Percentiles rank a stretch among this genome's conserved stretches.
These are phyloP conservation scores for Aeminium ludgeri DNA, from an alignment of 495 filamentous ascomycete species.

Conservation along the genomic window DNA sequence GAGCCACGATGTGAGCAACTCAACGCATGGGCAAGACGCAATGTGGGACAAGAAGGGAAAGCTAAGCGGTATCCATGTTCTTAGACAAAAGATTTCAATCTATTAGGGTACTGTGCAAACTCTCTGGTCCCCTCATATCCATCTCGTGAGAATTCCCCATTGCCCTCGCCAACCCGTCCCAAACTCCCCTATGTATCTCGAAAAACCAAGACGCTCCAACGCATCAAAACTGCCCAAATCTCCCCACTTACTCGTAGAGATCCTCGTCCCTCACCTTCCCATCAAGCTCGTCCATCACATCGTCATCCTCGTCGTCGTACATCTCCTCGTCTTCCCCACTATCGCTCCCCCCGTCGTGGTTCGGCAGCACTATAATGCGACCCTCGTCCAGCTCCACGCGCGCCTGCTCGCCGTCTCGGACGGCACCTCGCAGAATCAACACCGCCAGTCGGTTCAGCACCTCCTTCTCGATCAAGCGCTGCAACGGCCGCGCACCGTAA, in stretches of 20 bases:
- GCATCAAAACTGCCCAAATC: no score
- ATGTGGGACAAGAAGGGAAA: no score
- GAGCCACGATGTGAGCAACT: no score
- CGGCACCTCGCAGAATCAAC: constrained; percentile 65
- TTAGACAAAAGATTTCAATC: no score
- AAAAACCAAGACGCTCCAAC: no score
- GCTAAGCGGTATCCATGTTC: no score
- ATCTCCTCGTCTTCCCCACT: constrained; percentile 26
- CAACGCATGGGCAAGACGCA: no score
- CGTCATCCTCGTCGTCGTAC: constrained; percentile 56
- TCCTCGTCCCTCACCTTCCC: constrained; percentile 15
- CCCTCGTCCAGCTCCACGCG: constrained; percentile 59
- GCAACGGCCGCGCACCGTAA: constrained; percentile 80
- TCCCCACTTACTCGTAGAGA: constrained; percentile 18
- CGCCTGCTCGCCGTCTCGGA: constrained; percentile 72
- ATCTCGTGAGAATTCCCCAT: no score
- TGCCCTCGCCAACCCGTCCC: no score
- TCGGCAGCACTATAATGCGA: constrained; percentile 62
- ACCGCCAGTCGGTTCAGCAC: constrained; percentile 86
- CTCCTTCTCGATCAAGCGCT: constrained; percentile 84
- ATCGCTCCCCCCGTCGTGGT: constrained; percentile 52
- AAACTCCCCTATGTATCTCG: no score
- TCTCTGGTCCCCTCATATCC: no score
- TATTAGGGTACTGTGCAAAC: no score
- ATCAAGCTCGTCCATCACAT: constrained; percentile 42